A percentile compares a stretch with the other conserved stretches of the same genome.
Conservation (phyloP, 176 grass and related monocot genomes). For the Elaeis guineensis region DNA sequence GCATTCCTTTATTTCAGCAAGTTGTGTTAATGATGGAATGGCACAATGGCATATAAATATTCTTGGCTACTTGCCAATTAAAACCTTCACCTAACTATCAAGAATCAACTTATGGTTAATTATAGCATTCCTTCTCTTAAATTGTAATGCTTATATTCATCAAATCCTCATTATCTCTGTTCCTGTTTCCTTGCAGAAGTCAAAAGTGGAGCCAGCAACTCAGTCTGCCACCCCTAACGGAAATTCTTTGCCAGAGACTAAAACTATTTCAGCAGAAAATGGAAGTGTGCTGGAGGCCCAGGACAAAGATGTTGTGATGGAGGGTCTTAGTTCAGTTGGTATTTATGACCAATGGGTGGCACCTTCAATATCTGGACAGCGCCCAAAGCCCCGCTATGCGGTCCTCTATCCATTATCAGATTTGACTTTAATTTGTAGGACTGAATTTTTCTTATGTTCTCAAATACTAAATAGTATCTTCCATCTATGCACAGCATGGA, state of each 20-base stretch:
- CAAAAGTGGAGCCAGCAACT: conserved; percentile 34
- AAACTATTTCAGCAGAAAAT: conserved; percentile 78
- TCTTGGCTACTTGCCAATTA: no score
- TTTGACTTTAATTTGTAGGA: conserved; percentile 11
- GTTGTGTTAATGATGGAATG: no score
- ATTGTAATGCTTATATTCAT: no score
- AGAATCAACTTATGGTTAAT: no score
- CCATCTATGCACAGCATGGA: conserved; percentile 76
- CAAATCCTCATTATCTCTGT: no score
- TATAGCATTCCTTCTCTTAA: no score
- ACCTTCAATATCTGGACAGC: conserved; percentile 51
- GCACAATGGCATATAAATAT: no score
- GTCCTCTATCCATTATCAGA: conserved; percentile 27
- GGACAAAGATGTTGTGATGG: conserved; percentile 86
- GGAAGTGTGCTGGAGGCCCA: conserved; percentile 51
- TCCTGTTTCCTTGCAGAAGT: conserved; percentile 26
- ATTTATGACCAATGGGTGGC: conserved; percentile 74
- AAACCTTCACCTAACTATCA: no score
- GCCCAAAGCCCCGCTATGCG: conserved; percentile 81
- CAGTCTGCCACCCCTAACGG: conserved; percentile 49
- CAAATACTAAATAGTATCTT: conserved; percentile 25
- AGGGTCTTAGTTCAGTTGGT: conserved; percentile 70
- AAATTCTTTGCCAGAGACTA: conserved; percentile 57
- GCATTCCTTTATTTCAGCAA: no score
- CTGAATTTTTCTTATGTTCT: conserved; percentile 5